These are phyloP conservation scores for Nakazawaea ambrosiae DNA, from an alignment of 805 yeast genomes.

Conservation along the genomic window DNA sequence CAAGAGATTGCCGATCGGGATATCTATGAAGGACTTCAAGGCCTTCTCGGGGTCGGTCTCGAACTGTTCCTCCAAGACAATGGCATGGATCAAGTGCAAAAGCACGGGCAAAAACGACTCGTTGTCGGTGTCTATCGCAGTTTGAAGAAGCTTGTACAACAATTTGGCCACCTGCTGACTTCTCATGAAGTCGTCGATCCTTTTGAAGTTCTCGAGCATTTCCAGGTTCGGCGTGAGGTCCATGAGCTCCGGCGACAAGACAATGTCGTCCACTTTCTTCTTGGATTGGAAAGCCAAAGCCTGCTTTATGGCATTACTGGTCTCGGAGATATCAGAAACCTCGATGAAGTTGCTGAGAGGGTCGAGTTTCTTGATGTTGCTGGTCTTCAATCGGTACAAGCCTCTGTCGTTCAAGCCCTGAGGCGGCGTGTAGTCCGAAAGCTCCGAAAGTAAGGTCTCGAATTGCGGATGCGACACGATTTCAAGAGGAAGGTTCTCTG, in stretches of 20 bases:
- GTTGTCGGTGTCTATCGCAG: slow-evolving; percentile 40
- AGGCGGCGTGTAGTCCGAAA: slow-evolving; percentile 58
- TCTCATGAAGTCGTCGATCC: slow-evolving; percentile 44
- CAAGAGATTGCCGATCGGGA: slow-evolving; percentile 52
- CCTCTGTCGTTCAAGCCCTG: slow-evolving; percentile 63
- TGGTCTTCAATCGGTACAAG: slow-evolving; percentile 49
- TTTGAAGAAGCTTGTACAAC: slow-evolving; percentile 48
- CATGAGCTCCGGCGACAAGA: slow-evolving; percentile 40
- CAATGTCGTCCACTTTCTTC: slow-evolving; percentile 31
- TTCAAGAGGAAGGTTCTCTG: slow-evolving; percentile 25
- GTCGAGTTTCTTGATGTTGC: slow-evolving; percentile 41
- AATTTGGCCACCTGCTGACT: slow-evolving; percentile 48
- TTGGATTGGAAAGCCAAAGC: slow-evolving; percentile 32
- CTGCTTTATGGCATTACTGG: slow-evolving; percentile 38
- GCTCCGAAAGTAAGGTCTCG: slow-evolving; percentile 47
- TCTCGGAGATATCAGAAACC: slow-evolving; percentile 42
- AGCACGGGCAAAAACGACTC: slow-evolving; percentile 51
- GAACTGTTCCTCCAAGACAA: slow-evolving; percentile 36
- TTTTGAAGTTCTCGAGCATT: slow-evolving; percentile 26
- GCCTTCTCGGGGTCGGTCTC: slow-evolving; percentile 31
- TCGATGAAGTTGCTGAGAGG: slow-evolving; percentile 47
- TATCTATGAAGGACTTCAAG: slow-evolving; percentile 31
- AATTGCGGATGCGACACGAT: slow-evolving; percentile 31
- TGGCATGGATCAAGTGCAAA: slow-evolving; percentile 66
- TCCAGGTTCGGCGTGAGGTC: slow-evolving; percentile 22